Base-by-base conservation (phyloP, 495 filamentous ascomycete genomes). In the Penicillium macrosclerotiorum region DNA sequence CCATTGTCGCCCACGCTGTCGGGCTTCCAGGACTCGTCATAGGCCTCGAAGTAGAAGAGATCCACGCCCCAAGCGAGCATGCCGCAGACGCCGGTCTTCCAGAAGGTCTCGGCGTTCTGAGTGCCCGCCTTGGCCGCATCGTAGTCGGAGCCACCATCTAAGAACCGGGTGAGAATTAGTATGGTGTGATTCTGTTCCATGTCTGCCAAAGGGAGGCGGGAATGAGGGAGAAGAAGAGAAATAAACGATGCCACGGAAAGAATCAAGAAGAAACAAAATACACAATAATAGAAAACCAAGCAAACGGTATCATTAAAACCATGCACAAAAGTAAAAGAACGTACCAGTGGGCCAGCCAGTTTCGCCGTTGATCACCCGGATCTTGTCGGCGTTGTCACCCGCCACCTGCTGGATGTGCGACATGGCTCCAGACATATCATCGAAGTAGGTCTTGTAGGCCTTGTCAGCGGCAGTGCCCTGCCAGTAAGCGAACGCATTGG, bases 401-500 rank as follows among this genome's bases (percentile, higher is more conserved):
- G 79, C 77, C 43, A 82, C 47, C 49, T 68, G 53, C 66, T 89
- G 81, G 52, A 92, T 80, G 56, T 82, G 84, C n/a, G 67, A 63
- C 57, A 85, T 78, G 9, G 88, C 86, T 64, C 83, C 81, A 53
- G 73, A 69, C 58, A 91, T 80, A 56, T 90, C 87, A 52, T 87
- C 78, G 55, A 88, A 81, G 73, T 88, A 90, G 51, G 78, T 84
- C 41, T 76, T 62, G 24, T 79, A 79, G 24, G 84, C 82, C 57
- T 88, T 81, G 51, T 68, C 64, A 43, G 81, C 76, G 8, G 69
- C 65, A 54, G 80, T 76, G 29, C 78, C 83, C 62, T 92, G 88
- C 88, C 88, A 90, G 77, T 89, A 92, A 24, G 82, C 80, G 60
- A 92, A 92, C n/a, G 84, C 88, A 56, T 92, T 92, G 62, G 77